phyloP scores from a whole-genome alignment of 176 grass and related monocot genomes.

The Saccharum spontaneum region DNA sequence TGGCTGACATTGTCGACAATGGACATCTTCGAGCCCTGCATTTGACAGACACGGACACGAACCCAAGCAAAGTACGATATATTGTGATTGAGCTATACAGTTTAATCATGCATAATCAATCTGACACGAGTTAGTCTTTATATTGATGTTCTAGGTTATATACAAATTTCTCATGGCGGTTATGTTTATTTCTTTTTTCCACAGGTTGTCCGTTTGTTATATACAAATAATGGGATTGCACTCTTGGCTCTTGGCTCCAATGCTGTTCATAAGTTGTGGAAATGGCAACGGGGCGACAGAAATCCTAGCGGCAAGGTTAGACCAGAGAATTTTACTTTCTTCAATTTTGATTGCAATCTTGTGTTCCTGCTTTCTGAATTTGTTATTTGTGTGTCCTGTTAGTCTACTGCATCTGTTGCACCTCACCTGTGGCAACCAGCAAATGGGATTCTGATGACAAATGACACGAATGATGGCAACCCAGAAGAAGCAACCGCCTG shows the following conservation, averaged over 20 bases:
- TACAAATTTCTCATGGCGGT: background rate
- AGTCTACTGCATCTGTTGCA: constrained; percentile 82
- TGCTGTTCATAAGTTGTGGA: constrained; percentile 98
- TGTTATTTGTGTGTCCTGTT: constrained; percentile 21
- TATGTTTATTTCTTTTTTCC: constrained; percentile 30
- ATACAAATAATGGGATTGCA: constrained; percentile 88
- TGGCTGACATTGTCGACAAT: constrained; percentile 73
- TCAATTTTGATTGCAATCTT: constrained; percentile 18
- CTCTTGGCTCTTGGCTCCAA: constrained; percentile 87
- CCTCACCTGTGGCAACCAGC: constrained; percentile 97
- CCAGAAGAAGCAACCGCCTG: constrained; percentile 97
- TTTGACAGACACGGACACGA: constrained; percentile 61
- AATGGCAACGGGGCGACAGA: constrained; percentile 86
- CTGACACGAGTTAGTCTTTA: constrained; percentile 9
- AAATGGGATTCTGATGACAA: constrained; percentile 94
- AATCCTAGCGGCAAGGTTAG: constrained; percentile 95
- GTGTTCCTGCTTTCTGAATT: constrained; percentile 43
- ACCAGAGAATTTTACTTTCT: constrained; percentile 15
- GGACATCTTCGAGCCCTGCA: constrained; percentile 78
- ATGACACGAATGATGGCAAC: constrained; percentile 83
- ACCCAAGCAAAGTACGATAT: constrained; percentile 73
- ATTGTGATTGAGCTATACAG: constrained; percentile 15
- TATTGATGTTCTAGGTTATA: constrained; percentile 2
- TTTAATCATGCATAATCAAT: constrained; percentile 20
- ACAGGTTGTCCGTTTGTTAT: constrained; percentile 87